Evolutionary conservation across 371 early-diverging fungal species (phyloP), one percentile per base, ranked within the genome.

Genomic region (Rhizopus microsporus): DNA sequence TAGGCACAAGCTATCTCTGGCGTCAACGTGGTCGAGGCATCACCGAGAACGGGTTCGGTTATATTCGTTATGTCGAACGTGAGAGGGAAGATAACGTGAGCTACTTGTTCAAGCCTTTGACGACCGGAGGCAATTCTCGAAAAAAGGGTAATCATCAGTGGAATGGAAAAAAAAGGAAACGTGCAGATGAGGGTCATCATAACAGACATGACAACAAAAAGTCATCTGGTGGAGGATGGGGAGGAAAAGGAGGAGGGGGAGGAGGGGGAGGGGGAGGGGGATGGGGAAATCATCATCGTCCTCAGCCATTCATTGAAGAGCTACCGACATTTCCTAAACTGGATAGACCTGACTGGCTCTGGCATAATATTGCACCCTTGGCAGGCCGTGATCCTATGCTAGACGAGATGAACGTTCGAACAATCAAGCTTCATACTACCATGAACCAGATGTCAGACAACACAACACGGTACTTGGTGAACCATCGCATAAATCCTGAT

Each of bases 391-490:
- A 56, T 7, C 64, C 67, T 3, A 53, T 68, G 13, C 10, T 64
- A 3, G 68, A 72, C 34, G 31, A 45, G 32, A 54, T 23, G 4
- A 35, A 71, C 5, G 60, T 63, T 7, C 61, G 72, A 16, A 66
- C 62, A 0, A 63, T 77, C 31, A 54, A 64, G 10, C 37, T 77
- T 8, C 50, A 66, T 3, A 46, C 74, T 0, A 53, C 37, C 3
- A 30, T 51, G 4, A 31, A 12, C 2, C 63, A 55, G 16, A 40
- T 51, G 33, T 8, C 39, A 4, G 70, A 65, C 43, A 67, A 62
- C 7, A 56, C 60, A 1, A 63, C 74, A 1, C 66, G 71, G 5
- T 77, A 74, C 31, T 29, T 60, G 17, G 67, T 77, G 23, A 77
- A 74, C 52, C 60, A 64, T 4, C 61, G 74, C 17, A 8, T 59